Conservation (phyloP, 2,329 filamentous ascomycete genomes). For the Samsoniella hepiali region DNA sequence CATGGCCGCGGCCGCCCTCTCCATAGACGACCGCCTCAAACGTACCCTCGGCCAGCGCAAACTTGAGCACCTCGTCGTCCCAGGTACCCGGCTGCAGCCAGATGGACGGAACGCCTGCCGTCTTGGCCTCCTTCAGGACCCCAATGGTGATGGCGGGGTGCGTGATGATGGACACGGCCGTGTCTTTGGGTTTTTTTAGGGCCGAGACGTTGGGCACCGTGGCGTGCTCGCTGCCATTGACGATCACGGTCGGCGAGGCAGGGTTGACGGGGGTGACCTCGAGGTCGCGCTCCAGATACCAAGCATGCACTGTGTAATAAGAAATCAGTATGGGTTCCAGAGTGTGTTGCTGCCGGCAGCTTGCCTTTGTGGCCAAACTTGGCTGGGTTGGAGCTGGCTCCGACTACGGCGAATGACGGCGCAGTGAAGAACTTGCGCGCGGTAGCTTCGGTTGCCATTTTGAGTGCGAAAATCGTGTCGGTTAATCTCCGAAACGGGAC, state of each 20-base stretch:
- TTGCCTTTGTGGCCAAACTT: constrained; percentile 89
- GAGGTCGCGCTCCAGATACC: constrained; percentile 77
- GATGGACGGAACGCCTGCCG: constrained; percentile 68
- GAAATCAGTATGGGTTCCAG: background rate
- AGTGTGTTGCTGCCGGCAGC: constrained; percentile 22
- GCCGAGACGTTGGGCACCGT: constrained; percentile 64
- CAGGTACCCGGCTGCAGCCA: constrained; percentile 93
- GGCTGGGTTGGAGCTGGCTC: constrained; percentile 76
- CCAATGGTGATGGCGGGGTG: constrained; percentile 73
- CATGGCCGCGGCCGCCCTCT: constrained; percentile 60
- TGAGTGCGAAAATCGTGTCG: constrained; percentile 6
- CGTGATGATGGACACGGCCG: constrained; percentile 82
- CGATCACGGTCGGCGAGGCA: constrained; percentile 59
- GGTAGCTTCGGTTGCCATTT: constrained; percentile 65
- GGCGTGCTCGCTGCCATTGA: constrained; percentile 54
- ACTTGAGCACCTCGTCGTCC: constrained; percentile 69
- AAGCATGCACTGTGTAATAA: constrained; percentile 67
- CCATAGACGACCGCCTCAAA: constrained; percentile 70
- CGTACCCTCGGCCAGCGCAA: constrained; percentile 55
- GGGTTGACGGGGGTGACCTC: constrained; percentile 85
- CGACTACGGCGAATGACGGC: constrained; percentile 80
- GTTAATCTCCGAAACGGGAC: background rate
- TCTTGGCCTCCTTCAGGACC: constrained; percentile 73
- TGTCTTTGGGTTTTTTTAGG: constrained; percentile 64
- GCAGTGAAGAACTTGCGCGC: constrained; percentile 78